phyloP scores from a whole-genome alignment of 1,284 basidiomycete species.

The Cryptococcus hybrid region DNA sequence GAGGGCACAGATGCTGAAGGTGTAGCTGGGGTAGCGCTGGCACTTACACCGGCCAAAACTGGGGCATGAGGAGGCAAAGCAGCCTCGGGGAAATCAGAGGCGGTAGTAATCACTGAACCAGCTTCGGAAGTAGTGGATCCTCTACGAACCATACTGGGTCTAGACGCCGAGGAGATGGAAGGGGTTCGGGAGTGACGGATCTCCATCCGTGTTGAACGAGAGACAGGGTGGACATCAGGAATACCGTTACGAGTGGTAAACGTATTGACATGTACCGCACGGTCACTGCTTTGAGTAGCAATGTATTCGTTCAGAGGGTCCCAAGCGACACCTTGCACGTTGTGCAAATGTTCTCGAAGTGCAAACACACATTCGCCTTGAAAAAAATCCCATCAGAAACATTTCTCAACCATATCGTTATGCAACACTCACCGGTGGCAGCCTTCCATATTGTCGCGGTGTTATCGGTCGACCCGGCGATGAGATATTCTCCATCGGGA shows the following conservation, averaged over 20 bases:
- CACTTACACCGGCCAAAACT: slow-evolving; percentile 10
- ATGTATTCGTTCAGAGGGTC: slow-evolving; percentile 93
- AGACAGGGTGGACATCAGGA: slow-evolving; percentile 69
- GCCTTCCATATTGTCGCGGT: slow-evolving; percentile 60
- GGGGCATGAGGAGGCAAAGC: slow-evolving; percentile 53
- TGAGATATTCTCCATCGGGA: slow-evolving; percentile 87
- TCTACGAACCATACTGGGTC: slow-evolving; percentile 62
- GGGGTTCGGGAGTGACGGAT: slow-evolving; percentile 50
- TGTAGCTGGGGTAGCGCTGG: slow-evolving; percentile 17
- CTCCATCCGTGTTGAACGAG: slow-evolving; percentile 47
- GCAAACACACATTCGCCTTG: slow-evolving; percentile 46
- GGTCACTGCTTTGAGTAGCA: slow-evolving; percentile 89
- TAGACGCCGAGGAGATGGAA: slow-evolving; percentile 44
- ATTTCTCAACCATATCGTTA: neutral
- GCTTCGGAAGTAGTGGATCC: slow-evolving; percentile 73
- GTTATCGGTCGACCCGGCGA: slow-evolving; percentile 96
- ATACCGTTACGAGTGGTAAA: slow-evolving; percentile 71
- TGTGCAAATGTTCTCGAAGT: slow-evolving; percentile 75
- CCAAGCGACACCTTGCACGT: slow-evolving; percentile 96
- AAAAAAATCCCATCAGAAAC: neutral
- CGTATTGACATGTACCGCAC: slow-evolving; percentile 84
- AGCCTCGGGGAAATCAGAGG: slow-evolving; percentile 55
- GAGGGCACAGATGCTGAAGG: slow-evolving; percentile 42
- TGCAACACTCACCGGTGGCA: slow-evolving; percentile 33
- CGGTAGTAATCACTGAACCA: slow-evolving; percentile 60